phyloP scores from a whole-genome alignment of 2,329 filamentous ascomycete genomes.

The Escovopsis sp. region DNA sequence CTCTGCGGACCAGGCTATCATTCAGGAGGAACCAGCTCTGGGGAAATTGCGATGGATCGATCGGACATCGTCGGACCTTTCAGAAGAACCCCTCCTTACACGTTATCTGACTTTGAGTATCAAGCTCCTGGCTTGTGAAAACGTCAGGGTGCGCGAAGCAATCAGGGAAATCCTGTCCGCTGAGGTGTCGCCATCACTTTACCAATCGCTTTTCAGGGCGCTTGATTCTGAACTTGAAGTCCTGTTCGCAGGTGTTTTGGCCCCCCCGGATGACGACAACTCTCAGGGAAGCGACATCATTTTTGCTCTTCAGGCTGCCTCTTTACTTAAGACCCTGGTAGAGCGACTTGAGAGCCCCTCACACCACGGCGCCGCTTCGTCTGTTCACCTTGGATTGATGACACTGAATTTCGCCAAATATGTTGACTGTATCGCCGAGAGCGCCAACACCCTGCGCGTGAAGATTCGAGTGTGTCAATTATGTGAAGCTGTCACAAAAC shows the following conservation, averaged over 20 bases:
- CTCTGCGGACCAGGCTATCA: slow-evolving; percentile 41
- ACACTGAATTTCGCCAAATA: slow-evolving; percentile 55
- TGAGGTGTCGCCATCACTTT: slow-evolving; percentile 48
- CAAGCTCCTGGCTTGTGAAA: slow-evolving; percentile 48
- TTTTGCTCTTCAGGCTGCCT: slow-evolving; percentile 53
- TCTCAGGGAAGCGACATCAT: slow-evolving; percentile 46
- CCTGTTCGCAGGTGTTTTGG: slow-evolving; percentile 42
- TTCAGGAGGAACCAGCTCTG: slow-evolving; percentile 42
- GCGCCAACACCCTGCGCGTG: slow-evolving; percentile 40
- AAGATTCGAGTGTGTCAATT: slow-evolving; percentile 57
- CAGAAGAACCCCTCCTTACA: slow-evolving; percentile 45
- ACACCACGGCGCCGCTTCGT: slow-evolving; percentile 46
- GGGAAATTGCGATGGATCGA: slow-evolving; percentile 52
- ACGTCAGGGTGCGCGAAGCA: slow-evolving; percentile 49
- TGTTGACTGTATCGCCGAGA: slow-evolving; percentile 43
- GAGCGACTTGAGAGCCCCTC: slow-evolving; percentile 49
- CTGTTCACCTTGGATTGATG: slow-evolving; percentile 47
- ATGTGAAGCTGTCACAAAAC: slow-evolving; percentile 48
- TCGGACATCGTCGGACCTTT: slow-evolving; percentile 39
- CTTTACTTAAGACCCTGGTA: slow-evolving; percentile 47
- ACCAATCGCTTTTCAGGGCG: slow-evolving; percentile 48
- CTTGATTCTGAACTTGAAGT: slow-evolving; percentile 49
- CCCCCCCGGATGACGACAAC: slow-evolving; percentile 27
- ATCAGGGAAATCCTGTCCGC: slow-evolving; percentile 51
- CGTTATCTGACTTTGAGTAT: slow-evolving; percentile 49